These are phyloP conservation scores for Exutisphaerella laricina DNA, from an alignment of 2,329 filamentous ascomycete genomes.

Conservation along the genomic window DNA sequence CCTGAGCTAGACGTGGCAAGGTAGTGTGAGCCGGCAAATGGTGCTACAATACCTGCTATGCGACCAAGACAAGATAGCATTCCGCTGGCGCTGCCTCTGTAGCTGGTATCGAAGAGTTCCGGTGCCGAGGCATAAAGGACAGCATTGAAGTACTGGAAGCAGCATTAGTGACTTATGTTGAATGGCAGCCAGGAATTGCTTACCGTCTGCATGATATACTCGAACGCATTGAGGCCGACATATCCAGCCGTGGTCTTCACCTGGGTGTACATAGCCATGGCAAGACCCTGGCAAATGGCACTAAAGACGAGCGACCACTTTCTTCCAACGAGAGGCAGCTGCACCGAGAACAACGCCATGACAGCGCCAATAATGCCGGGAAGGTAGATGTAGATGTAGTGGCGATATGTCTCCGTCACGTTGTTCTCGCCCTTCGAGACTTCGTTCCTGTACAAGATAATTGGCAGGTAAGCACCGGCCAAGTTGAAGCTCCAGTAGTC, in stretches of 20 bases:
- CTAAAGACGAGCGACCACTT: constrained; percentile 45
- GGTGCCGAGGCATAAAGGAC: constrained; percentile 50
- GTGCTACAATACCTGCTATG: constrained; percentile 14
- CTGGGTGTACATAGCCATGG: constrained; percentile 42
- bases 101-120: constrained; percentile 47
- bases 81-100: constrained; percentile 46
- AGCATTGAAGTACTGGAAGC: constrained; percentile 39
- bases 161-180: background rate
- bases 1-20: constrained; percentile 8
- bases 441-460: constrained; percentile 49
- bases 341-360: constrained; percentile 46
- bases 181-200: background rate
- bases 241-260: constrained; percentile 44
- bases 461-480: constrained; percentile 46
- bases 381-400: constrained; percentile 51
- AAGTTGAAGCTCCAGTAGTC: constrained; percentile 49
- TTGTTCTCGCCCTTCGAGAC: constrained; percentile 33
- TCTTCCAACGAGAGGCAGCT: constrained; percentile 40
- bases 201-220: constrained; percentile 50
- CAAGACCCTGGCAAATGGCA: constrained; percentile 39
- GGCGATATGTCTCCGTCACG: constrained; percentile 47
- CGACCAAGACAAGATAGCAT: constrained; percentile 27
- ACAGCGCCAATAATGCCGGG: constrained; percentile 50
- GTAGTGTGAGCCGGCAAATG: constrained; percentile 12
- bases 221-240: constrained; percentile 48